These are phyloP conservation scores for Apiospora malaysiana DNA, from an alignment of 2,329 filamentous ascomycete genomes.

Conservation along the genomic window DNA sequence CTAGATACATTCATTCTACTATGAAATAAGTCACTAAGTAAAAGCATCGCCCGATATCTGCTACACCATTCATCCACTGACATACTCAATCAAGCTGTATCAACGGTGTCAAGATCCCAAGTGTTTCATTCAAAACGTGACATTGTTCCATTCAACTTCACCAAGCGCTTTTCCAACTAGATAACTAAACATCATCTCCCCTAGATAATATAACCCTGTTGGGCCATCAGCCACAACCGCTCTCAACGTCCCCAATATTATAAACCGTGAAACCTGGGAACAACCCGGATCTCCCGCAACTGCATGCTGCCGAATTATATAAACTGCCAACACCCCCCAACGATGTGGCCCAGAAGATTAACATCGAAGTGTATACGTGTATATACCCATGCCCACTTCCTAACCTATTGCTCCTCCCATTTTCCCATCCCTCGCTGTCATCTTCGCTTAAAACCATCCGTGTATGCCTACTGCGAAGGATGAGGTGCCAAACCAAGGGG, in stretches of 20 bases:
- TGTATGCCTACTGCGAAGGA: background rate
- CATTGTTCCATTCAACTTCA: conserved; percentile 6
- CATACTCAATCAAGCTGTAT: no score
- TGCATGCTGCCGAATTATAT: conserved; percentile 2
- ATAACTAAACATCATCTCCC: background rate
- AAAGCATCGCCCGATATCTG: background rate
- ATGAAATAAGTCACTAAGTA: no score
- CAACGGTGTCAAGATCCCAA: background rate
- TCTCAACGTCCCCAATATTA: background rate
- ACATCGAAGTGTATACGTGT: conserved; percentile 28
- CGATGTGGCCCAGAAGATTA: conserved; percentile 25
- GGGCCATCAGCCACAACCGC: background rate
- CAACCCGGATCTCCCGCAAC: background rate
- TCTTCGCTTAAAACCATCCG: conserved; percentile 19
- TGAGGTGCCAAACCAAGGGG: background rate
- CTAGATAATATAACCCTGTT: background rate
- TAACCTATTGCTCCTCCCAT: background rate
- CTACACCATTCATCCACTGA: background rate
- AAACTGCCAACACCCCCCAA: background rate
- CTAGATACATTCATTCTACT: background rate
- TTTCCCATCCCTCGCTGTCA: conserved; percentile 17
- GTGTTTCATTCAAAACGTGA: background rate
- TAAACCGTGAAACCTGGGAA: background rate
- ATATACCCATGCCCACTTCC: background rate
- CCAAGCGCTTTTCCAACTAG: background rate